phyloP scores from a whole-genome alignment of 345 rosid species.

The Sisymbrium altissimum region DNA sequence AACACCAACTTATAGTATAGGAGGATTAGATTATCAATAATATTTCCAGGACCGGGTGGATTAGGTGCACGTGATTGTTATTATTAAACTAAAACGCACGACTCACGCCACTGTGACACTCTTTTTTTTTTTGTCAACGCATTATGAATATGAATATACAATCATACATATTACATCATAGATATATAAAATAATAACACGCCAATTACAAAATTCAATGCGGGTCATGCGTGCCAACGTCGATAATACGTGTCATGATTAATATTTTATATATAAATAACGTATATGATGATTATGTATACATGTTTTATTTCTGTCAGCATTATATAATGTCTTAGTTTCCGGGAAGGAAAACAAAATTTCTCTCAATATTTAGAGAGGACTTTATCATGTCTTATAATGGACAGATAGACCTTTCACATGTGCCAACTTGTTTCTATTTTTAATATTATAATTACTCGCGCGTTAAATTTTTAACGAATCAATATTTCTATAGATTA shows the following conservation, averaged over 20 bases:
- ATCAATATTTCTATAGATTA: too few species aligned
- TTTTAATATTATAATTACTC: not conserved
- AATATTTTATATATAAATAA: not conserved
- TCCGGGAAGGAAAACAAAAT: not conserved
- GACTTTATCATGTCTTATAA: not conserved
- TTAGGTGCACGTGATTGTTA: constrained; percentile 35
- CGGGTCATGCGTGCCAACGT: constrained; percentile 9
- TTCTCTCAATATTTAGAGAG: not conserved
- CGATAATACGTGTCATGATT: constrained; percentile 1
- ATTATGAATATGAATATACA: constrained; percentile 18
- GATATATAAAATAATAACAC: not conserved
- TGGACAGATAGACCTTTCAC: constrained; percentile 1
- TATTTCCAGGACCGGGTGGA: constrained; percentile 23
- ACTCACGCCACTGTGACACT: constrained; percentile 21
- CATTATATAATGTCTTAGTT: not conserved
- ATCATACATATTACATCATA: not conserved
- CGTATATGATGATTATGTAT: not conserved
- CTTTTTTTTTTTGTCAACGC: constrained; percentile 12
- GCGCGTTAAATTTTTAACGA: too few species aligned
- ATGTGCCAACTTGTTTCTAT: constrained; percentile 12
- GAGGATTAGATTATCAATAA: constrained; percentile 5
- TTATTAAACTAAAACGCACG: constrained; percentile 16
- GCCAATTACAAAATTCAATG: constrained; percentile 5
- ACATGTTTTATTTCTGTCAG: not conserved
- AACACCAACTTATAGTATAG: not conserved